Base-by-base conservation (phyloP, 2,329 filamentous ascomycete genomes). In the Ascochyta clinopodiicola region DNA sequence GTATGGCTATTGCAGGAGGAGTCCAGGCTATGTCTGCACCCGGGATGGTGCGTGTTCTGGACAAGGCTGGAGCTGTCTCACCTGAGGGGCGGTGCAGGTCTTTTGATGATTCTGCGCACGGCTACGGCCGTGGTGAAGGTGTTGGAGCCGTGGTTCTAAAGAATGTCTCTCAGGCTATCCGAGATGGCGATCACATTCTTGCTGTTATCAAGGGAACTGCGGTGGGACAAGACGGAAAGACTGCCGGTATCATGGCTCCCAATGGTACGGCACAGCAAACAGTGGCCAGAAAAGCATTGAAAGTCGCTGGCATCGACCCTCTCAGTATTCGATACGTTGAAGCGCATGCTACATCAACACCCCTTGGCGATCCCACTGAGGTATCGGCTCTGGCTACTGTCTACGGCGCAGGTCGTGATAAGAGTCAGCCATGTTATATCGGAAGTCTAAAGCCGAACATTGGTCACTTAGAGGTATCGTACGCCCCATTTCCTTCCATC, bases 101-200 rank as follows among this genome's bases (percentile, higher is more conserved):
- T 31, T 78, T 73, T 55, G 86, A 87, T 62, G 69, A 78, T 17
- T 77, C 78, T 2, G 87, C 84, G 19, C 83, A 84, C 54, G 88
- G 87, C 1, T 90, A 89, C 64, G 86, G 82, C 0, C 79, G 86
- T 29, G 87, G 86, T 1, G 87, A 90, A 64, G 87, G 86, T 0
- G 77, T 84, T 12, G 62, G 49, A 3, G 59, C 63, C 15, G 40
- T 75, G 4, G 50, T 75, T 25, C 58, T 75, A 2, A 75, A 75
- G 47, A 56, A 48, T 6, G 47, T 85, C 1, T 73, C 78, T 13
- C 77, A 81, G 62, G 84, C 84, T 4, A 56, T 80, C 4, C 35
- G 48, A 8, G 68, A 73, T 49, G 56, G 60, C 10, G 71, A 76
- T 39, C 60, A 70, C 22, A 72, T 76, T 38, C 56, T 67, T 7